phyloP scores from a whole-genome alignment of 169 alveolate genomes.

The Cryptosporidium felis region DNA sequence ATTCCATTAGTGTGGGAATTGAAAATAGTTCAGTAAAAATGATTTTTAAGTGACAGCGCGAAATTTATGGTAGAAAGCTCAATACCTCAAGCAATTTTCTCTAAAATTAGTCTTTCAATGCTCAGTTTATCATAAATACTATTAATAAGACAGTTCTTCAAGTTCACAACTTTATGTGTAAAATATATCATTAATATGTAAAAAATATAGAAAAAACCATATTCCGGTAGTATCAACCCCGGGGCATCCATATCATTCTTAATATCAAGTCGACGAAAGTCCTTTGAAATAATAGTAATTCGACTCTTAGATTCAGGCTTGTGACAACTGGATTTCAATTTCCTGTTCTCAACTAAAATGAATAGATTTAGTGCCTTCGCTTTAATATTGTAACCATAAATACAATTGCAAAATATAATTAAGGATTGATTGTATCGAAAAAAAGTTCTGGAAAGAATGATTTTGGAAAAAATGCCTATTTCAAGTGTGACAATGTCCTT shows the following conservation, averaged over 20 bases:
- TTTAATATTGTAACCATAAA: too few relatives aligned
- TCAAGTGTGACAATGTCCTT: constrained; percentile 1
- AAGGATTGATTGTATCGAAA: background rate
- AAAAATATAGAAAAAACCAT: background rate
- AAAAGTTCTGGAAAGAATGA: background rate
- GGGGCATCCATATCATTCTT: background rate
- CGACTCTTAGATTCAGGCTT: too few relatives aligned
- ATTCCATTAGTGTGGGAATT: too few relatives aligned
- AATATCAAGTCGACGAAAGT: too few relatives aligned
- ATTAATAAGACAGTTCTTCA: background rate
- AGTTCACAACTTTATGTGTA: background rate
- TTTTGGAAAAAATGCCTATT: background rate
- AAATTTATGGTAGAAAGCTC: background rate
- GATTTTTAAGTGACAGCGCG: background rate
- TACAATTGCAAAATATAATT: background rate
- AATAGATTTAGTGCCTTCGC: too few relatives aligned
- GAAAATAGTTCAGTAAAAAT: too few relatives aligned
- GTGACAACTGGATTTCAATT: too few relatives aligned
- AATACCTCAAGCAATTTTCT: background rate
- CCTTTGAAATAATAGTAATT: too few relatives aligned
- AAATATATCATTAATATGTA: background rate
- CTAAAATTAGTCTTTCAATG: background rate
- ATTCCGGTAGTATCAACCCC: background rate
- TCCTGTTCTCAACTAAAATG: too few relatives aligned
- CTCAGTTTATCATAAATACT: background rate